Evolutionary conservation across 2,329 filamentous ascomycete species (phyloP), one percentile per base, ranked within the genome.

Genomic region (Cercospora nicotianae): DNA sequence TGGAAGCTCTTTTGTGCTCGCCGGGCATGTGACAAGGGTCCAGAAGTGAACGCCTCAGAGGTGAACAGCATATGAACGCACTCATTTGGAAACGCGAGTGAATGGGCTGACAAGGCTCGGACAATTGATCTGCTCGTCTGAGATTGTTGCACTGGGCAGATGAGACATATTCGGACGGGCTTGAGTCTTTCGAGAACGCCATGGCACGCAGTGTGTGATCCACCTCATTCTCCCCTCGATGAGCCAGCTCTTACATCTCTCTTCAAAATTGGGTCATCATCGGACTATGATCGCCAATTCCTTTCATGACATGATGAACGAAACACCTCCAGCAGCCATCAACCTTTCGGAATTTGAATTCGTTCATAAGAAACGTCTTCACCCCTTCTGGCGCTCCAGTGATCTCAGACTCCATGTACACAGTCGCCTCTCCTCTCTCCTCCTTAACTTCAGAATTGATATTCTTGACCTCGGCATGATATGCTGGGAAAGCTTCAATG

Each of bases 291-390:
- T 67, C 66, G 10, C 66, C 62, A 23, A 67, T 57, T 1, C 67
- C 67, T n/a, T 66, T 69, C 67, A 66, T 69, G 3, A 42, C 67
- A 64, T 64, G 64, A 67, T 69, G 67, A 18, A 60, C 26, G 20
- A 59, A 20, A 60, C 67, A 69, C 31, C 62, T 62, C 68, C 65
- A 66, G 3, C 39, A 63, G 5, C 62, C 63, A 9, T 67, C 60
- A 13, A 67, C 59, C 10, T 57, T 63, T 20, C 51, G 60, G n/a
- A 62, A 70, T 12, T 63, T 63, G 16, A 67, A 67, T 31, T 70
- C 68, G 26, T 70, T 69, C 13, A 67, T 67, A 42, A 67, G 39
- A 20, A 61, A 55, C 58, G 63, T 63, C 48, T 57, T 64, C 2
- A 65, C 64, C 12, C 55, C 61, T 13, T 31, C 20, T 16, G 67